A percentile compares a stretch with the other conserved stretches of the same genome.
Conservation (phyloP, 768 basidiomycete genomes). For the Auricularia heimuer region DNA sequence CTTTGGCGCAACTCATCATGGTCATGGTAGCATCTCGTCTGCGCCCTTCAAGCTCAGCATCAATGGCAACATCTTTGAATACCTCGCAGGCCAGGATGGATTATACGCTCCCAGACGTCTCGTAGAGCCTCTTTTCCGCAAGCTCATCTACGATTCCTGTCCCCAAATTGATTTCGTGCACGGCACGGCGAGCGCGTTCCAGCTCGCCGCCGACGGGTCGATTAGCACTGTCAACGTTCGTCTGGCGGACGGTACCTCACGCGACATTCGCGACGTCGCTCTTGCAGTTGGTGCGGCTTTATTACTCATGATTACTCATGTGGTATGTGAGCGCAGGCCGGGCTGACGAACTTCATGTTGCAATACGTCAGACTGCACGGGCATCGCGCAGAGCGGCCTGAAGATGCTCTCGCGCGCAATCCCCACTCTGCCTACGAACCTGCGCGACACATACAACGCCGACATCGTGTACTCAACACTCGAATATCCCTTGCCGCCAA, state of each 20-base stretch:
- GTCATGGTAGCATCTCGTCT: not conserved
- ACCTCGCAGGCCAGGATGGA: constrained; percentile 13
- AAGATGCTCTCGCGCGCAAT: constrained; percentile 17
- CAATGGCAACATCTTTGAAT: constrained; percentile 8
- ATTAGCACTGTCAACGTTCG: constrained; percentile 9
- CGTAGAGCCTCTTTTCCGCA: constrained; percentile 22
- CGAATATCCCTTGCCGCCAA: constrained; percentile 12
- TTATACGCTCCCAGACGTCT: constrained; percentile 15
- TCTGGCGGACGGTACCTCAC: constrained; percentile 8
- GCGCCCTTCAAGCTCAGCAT: not conserved
- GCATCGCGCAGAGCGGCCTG: constrained; percentile 17
- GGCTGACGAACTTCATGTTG: not conserved
- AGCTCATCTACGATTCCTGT: constrained; percentile 16
- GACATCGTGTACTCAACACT: constrained; percentile 15
- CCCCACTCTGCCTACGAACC: constrained; percentile 3
- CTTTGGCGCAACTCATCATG: not conserved
- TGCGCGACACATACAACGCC: constrained; percentile 17
- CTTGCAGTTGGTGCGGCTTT: constrained; percentile 16
- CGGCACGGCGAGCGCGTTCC: constrained; percentile 21
- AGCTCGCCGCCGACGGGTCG: not conserved
- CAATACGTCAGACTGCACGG: constrained; percentile 21
- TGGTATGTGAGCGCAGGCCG: not conserved
- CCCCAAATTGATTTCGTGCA: constrained; percentile 16
- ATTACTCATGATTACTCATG: not conserved
- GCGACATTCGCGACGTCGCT: constrained; percentile 5